phyloP scores from a whole-genome alignment of 169 alveolate species.

The Plasmodium sp. region DNA sequence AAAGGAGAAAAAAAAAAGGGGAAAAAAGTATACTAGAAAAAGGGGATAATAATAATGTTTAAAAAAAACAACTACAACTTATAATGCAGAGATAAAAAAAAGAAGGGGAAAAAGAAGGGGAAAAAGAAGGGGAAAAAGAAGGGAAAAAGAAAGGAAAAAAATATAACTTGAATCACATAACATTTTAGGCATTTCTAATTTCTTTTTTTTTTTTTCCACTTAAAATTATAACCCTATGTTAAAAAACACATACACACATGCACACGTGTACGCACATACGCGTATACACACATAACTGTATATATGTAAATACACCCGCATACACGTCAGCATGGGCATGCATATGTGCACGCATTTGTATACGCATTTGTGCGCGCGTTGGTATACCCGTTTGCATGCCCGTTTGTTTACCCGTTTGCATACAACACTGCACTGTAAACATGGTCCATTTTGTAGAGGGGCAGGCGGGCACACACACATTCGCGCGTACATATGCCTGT shows the following conservation, averaged over 20 bases:
- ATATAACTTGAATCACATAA: slow-evolving; percentile 28
- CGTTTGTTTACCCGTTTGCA: not conserved
- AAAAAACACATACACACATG: not conserved
- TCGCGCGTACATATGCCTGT: not conserved
- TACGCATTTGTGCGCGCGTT: not conserved
- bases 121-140: not conserved
- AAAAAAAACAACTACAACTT: slow-evolving; percentile 41
- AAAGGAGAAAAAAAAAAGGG: not conserved
- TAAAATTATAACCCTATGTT: not conserved
- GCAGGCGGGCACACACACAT: not conserved
- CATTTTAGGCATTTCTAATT: slow-evolving; percentile 17
- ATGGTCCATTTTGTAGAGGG: not conserved
- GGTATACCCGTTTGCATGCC: no score
- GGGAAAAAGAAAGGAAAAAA: not conserved
- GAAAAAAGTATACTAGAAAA: not conserved
- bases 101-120: not conserved
- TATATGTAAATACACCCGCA: not conserved
- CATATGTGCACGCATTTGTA: not conserved
- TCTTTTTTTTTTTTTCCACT: slow-evolving; percentile 19
- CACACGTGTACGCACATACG: not conserved
- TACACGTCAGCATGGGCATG: not conserved
- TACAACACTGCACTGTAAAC: not conserved
- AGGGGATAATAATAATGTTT: not conserved
- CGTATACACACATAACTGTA: not conserved
- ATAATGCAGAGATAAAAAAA: slow-evolving; percentile 15